These are phyloP conservation scores for Cercophora sp. DNA, from an alignment of 495 filamentous ascomycete genomes.

Conservation along the genomic window DNA sequence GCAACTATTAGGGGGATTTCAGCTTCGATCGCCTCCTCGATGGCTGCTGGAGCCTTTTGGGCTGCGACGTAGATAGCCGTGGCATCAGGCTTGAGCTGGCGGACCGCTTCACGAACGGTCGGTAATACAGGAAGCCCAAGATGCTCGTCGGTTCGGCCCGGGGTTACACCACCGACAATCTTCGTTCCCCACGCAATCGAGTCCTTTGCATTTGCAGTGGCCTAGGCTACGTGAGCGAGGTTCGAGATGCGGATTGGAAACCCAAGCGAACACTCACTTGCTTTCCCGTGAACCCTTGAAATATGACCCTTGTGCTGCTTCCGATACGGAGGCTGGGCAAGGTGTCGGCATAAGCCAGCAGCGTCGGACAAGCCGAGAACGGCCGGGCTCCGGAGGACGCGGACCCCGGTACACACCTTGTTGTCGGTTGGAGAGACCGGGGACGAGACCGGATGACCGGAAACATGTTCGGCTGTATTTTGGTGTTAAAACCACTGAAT, in stretches of 20 bases:
- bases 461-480: too few species aligned
- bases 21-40: constrained; percentile 85
- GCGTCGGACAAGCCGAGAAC: constrained; percentile 12
- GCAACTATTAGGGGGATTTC: constrained; percentile 84
- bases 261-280: constrained; percentile 21
- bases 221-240: too few species aligned
- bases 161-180: constrained; percentile 83
- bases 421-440: too few species aligned
- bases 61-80: constrained; percentile 86
- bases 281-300: constrained; percentile 83
- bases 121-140: constrained; percentile 76
- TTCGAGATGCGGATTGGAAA: too few species aligned
- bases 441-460: too few species aligned
- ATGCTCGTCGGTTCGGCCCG: constrained; percentile 72
- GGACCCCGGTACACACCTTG: too few species aligned
- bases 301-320: constrained; percentile 74
- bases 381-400: too few species aligned
- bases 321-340: constrained; percentile 74
- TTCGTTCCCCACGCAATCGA: constrained; percentile 82
- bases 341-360: constrained; percentile 53
- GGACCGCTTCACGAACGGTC: constrained; percentile 61
- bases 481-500: too few species aligned
- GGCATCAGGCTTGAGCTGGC: constrained; percentile 73
- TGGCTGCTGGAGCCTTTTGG: constrained; percentile 68
- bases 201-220: constrained; percentile 78